Conservation (phyloP, 2,329 filamentous ascomycete genomes). For the Ceratocystis variospora region DNA sequence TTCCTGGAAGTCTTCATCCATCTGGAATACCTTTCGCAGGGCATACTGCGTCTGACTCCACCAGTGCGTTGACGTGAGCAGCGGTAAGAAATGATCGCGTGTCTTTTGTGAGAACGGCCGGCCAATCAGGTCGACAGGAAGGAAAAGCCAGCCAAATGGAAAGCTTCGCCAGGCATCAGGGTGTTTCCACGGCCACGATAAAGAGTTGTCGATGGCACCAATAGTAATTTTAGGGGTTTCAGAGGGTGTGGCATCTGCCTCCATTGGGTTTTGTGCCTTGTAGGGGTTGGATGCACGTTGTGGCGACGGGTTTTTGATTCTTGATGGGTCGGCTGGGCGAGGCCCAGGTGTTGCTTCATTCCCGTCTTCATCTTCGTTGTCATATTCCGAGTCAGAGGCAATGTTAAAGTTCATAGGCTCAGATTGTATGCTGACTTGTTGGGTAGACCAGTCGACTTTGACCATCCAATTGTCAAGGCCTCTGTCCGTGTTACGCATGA, state of each 20-base stretch:
- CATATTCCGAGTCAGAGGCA: conserved; percentile 33
- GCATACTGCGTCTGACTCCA: conserved; percentile 89
- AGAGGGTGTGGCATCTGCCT: conserved; percentile 39
- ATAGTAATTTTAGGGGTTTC: conserved; percentile 52
- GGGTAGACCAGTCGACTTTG: conserved; percentile 73
- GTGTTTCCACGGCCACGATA: conserved; percentile 99
- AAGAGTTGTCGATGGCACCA: conserved; percentile 91
- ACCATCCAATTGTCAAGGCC: conserved; percentile 99
- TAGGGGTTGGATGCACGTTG: conserved; percentile 49
- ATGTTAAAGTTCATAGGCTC: conserved; percentile 59
- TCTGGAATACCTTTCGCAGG: conserved; percentile 72
- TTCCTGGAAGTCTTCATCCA: conserved; percentile 93
- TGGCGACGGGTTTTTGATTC: conserved; percentile 29
- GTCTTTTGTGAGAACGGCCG: conserved; percentile 92
- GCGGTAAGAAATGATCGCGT: conserved; percentile 83
- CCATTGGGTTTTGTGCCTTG: conserved; percentile 70
- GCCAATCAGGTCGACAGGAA: conserved; percentile 90
- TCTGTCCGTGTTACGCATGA: conserved; percentile 96
- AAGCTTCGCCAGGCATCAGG: conserved; percentile 86
- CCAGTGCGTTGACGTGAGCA: conserved; percentile 89
- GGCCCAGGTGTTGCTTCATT: conserved; percentile 27
- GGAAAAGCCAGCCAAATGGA: conserved; percentile 95
- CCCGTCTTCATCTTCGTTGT: conserved; percentile 33
- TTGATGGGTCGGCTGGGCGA: conserved; percentile 38
- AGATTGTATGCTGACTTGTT: conserved; percentile 72